Percentiles rank a stretch among this genome's conserved stretches.
These are phyloP conservation scores for Stereocaulon alpinum DNA, from an alignment of 495 filamentous ascomycete species.

Conservation along the genomic window DNA sequence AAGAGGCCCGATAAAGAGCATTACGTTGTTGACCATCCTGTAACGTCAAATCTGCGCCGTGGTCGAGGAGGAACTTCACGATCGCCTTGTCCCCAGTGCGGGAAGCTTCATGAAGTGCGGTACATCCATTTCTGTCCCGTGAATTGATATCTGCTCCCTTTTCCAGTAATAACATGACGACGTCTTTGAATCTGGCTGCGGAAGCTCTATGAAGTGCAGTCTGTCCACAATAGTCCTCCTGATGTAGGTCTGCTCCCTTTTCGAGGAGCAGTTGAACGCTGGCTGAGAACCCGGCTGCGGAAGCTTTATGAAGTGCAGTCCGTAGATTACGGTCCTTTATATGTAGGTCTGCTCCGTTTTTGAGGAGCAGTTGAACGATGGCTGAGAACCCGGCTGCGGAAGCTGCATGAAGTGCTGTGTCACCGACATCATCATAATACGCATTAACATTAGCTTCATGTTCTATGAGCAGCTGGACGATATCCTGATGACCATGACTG, in stretches of 20 bases:
- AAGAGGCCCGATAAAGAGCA: not conserved
- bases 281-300: not conserved
- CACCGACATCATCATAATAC: not conserved
- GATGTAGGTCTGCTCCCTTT: not conserved
- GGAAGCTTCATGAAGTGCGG: not conserved
- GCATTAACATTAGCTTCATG: conserved; percentile 3
- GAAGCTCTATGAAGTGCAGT: not conserved
- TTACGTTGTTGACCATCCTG: too few species aligned
- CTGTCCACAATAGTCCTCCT: not conserved
- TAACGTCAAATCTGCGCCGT: too few species aligned
- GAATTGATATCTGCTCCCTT: not conserved
- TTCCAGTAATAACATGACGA: not conserved
- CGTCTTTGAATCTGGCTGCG: too few species aligned
- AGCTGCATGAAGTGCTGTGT: conserved; percentile 18
- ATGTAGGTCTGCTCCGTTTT: not conserved
- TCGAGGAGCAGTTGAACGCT: not conserved
- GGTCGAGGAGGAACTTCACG: too few species aligned
- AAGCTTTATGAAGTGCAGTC: conserved; percentile 18
- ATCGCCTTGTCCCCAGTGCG: not conserved
- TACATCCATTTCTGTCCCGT: not conserved
- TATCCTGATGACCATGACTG: too few species aligned
- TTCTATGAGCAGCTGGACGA: too few species aligned
- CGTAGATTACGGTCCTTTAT: not conserved
- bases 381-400: not conserved
- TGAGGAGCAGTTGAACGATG: not conserved